These are phyloP conservation scores for Deuterostichococcus epilithicus DNA, from an alignment of 139 green algal genomes.

Conservation along the genomic window DNA sequence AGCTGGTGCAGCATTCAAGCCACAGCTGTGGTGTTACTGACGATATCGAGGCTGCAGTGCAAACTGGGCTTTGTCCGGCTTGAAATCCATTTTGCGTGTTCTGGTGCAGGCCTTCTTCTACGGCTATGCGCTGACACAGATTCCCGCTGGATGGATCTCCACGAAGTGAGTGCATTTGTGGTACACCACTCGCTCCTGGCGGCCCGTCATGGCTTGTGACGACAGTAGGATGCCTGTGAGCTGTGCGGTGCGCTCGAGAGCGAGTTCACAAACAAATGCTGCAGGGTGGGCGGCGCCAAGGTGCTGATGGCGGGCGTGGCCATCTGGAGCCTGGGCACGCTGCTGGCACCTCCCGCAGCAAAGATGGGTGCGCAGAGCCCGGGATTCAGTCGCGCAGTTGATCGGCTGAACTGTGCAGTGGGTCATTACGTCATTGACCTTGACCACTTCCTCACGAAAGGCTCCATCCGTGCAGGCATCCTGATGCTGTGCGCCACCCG, in stretches of 20 bases:
- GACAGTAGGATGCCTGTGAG: background rate
- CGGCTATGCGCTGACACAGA: slow-evolving; percentile 89
- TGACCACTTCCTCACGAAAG: too few relatives aligned
- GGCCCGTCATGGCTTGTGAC: too few relatives aligned
- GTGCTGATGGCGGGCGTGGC: slow-evolving; percentile 85
- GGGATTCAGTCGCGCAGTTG: too few relatives aligned
- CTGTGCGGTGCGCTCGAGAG: background rate
- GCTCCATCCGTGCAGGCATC: slow-evolving; percentile 37
- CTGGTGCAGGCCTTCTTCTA: background rate
- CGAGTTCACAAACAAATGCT: too few relatives aligned
- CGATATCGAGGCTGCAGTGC: too few relatives aligned
- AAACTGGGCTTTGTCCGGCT: too few relatives aligned
- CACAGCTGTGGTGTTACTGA: too few relatives aligned
- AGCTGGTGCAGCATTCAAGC: background rate
- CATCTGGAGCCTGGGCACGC: slow-evolving; percentile 89
- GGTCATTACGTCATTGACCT: too few relatives aligned
- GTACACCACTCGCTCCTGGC: background rate
- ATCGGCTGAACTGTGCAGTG: too few relatives aligned
- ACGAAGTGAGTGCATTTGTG: slow-evolving; percentile 53
- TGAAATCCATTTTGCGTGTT: too few relatives aligned
- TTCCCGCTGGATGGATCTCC: slow-evolving; percentile 89
- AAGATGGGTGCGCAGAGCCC: slow-evolving; percentile 27
- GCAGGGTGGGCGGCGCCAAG: slow-evolving; percentile 72
- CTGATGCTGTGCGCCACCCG: slow-evolving; percentile 77
- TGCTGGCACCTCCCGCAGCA: slow-evolving; percentile 77